Conservation (phyloP, 225 moss, liverwort and hornwort species). For the Marchantia paleacea region DNA sequence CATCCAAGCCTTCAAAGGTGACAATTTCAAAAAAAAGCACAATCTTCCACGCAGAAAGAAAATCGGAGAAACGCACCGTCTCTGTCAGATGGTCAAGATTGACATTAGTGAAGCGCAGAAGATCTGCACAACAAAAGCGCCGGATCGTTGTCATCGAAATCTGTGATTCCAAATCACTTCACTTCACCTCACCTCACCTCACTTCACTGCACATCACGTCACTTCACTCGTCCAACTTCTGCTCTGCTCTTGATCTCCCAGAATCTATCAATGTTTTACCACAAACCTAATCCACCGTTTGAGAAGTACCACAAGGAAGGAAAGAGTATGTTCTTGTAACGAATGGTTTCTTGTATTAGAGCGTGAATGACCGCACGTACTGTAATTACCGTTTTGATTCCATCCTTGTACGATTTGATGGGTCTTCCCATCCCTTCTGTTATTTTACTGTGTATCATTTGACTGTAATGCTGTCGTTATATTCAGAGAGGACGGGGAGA, state of each 20-base stretch:
- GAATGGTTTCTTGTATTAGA: not conserved
- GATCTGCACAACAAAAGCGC: conserved; percentile 63
- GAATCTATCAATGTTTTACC: too few relatives aligned
- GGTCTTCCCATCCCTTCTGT: too few relatives aligned
- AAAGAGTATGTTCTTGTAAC: not conserved
- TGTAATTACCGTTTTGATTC: too few relatives aligned
- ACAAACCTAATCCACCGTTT: not conserved
- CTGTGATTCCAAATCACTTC: not conserved
- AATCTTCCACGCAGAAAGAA: not conserved
- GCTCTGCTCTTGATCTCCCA: too few relatives aligned
- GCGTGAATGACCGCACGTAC: not conserved
- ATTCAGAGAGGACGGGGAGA: not conserved
- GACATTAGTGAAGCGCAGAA: conserved; percentile 49
- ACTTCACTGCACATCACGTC: too few relatives aligned
- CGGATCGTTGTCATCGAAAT: conserved; percentile 56
- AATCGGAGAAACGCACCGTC: conserved; percentile 37
- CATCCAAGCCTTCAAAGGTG: not conserved
- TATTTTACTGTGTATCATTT: too few relatives aligned
- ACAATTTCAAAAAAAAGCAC: not conserved
- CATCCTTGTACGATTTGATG: too few relatives aligned
- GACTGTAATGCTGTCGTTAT: too few relatives aligned
- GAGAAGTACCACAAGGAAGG: not conserved
- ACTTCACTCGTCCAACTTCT: too few relatives aligned
- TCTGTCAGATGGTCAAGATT: conserved; percentile 70
- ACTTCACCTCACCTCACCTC: too few relatives aligned